Percentiles rank a stretch among this genome's conserved stretches.
These are phyloP conservation scores for Podospora bellae-mahoneyi DNA, from an alignment of 495 filamentous ascomycete species.

Conservation along the genomic window DNA sequence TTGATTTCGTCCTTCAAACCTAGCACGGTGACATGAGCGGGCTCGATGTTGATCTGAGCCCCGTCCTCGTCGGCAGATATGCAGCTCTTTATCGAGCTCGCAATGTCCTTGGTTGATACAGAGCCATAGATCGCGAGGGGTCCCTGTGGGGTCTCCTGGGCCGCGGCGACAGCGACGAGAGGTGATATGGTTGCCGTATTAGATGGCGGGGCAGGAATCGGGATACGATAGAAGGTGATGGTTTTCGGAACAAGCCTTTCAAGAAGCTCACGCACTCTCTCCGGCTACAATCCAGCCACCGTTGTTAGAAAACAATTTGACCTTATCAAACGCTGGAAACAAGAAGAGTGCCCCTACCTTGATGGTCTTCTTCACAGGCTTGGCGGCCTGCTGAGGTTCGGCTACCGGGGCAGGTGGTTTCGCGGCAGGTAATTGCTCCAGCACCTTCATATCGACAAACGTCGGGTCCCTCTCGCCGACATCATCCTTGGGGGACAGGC, in stretches of 20 bases:
- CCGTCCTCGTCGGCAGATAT: conserved; percentile 31
- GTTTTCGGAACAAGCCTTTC: conserved; percentile 84
- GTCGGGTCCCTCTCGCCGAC: conserved; percentile 42
- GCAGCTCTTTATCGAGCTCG: conserved; percentile 29
- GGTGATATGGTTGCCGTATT: conserved; percentile 22
- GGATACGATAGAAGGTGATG: conserved; percentile 80
- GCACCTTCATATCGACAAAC: conserved; percentile 26
- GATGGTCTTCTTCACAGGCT: background rate
- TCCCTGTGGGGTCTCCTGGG: background rate
- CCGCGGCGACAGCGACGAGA: conserved; percentile 16
- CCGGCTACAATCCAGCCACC: conserved; percentile 22
- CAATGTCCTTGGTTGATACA: conserved; percentile 38
- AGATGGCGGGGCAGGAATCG: conserved; percentile 27
- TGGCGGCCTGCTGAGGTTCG: background rate
- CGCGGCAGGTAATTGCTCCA: background rate
- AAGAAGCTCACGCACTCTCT: conserved; percentile 78
- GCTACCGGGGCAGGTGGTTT: background rate
- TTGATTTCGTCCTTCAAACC: conserved; percentile 34
- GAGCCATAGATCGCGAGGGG: conserved; percentile 41
- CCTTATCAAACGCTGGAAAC: background rate
- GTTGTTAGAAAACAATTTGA: conserved; percentile 12
- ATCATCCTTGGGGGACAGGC: conserved; percentile 34
- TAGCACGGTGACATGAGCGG: conserved; percentile 31
- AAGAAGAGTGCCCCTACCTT: background rate
- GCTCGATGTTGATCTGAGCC: conserved; percentile 33